Evolutionary conservation across 2,329 filamentous ascomycete genomes (phyloP).

Genomic region (Hypoxylon sp.): DNA sequence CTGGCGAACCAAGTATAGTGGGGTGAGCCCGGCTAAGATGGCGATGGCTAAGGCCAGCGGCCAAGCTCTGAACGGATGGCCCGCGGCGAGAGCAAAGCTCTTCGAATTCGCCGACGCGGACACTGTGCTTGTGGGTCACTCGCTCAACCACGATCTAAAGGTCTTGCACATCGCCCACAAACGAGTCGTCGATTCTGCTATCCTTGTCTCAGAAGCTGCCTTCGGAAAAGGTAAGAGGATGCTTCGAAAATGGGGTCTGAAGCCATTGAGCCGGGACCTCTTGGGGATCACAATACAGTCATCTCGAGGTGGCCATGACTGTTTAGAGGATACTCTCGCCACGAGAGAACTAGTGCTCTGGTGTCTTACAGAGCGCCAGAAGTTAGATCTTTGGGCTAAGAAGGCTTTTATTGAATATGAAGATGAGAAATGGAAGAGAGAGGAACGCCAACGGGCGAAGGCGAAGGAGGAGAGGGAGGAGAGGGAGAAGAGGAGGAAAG

Average conservation of each 20-base stretch:
- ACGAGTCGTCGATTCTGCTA: conserved; percentile 61
- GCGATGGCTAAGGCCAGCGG: conserved; percentile 51
- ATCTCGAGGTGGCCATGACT: conserved; percentile 59
- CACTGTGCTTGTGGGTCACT: conserved; percentile 66
- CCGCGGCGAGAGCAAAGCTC: conserved; percentile 59
- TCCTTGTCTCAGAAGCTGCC: conserved; percentile 58
- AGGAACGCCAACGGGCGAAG: conserved; percentile 21
- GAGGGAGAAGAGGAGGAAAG: conserved; percentile 5
- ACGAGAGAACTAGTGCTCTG: conserved; percentile 64
- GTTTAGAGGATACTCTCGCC: conserved; percentile 65
- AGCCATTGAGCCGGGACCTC: conserved; percentile 55
- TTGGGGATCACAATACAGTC: conserved; percentile 57
- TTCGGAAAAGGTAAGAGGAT: conserved; percentile 40
- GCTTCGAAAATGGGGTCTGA: conserved; percentile 55
- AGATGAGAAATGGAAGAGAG: conserved; percentile 15
- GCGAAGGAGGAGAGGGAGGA: conserved; percentile 9
- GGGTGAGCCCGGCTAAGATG: conserved; percentile 57
- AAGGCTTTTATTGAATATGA: conserved; percentile 26
- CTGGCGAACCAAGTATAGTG: conserved; percentile 58
- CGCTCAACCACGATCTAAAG: conserved; percentile 61
- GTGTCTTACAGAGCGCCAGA: conserved; percentile 58
- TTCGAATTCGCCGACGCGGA: conserved; percentile 59
- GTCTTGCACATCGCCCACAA: conserved; percentile 60
- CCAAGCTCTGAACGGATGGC: conserved; percentile 58
- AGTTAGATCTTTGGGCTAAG: conserved; percentile 56